Evolutionary conservation across 371 early-diverging fungal genomes (phyloP), one percentile per base, ranked within the genome.

Genomic region (Phascolomyces articulosus): DNA sequence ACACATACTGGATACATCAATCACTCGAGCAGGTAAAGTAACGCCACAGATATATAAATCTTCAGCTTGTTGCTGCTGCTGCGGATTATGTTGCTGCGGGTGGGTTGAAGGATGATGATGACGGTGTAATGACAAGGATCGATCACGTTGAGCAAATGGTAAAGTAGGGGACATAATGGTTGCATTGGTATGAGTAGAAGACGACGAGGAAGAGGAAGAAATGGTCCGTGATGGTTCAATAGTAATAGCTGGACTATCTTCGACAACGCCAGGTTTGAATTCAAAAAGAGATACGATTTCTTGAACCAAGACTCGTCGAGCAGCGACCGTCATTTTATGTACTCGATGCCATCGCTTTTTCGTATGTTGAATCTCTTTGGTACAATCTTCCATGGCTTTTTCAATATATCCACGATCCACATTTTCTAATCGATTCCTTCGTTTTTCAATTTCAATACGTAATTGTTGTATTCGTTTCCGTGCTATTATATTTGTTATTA

Each of bases 201-300:
- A 0, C 13, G 16, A 29, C 0, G n/a, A 29, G 18, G 11, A 40
- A n/a, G 40, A 16, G n/a, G 23, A n/a, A 13, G 58, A 57, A 38
- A 29, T 18, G n/a, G 40, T 1, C 21, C n/a, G 21, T 56, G 21
- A 23, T 23, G 53, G 9, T 53, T 23, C 34, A 6, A 31, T 38
- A 40, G 1, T 57, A 21, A 31, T 40, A 29, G 58, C 15, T 21
- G 59, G 65, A 26, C 65, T 69, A 41, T 61, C 66, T 34, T 58
- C 65, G 10, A 77, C 71, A 0, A 70, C 71, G 15, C 81, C 74
- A 31, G 72, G 75, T 41, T 80, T 85, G 27, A 86, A 68, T 28
- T 84, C 80, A 65, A 89, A 90, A 6, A 89, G 67, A 26, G 84
- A 82, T 4, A 80, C 69, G 1, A 87, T 76, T 62, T 88, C 89